Evolutionary conservation across 75 land plant genomes (phyloP).

Genomic region (Pseudotsuga menziesii): DNA sequence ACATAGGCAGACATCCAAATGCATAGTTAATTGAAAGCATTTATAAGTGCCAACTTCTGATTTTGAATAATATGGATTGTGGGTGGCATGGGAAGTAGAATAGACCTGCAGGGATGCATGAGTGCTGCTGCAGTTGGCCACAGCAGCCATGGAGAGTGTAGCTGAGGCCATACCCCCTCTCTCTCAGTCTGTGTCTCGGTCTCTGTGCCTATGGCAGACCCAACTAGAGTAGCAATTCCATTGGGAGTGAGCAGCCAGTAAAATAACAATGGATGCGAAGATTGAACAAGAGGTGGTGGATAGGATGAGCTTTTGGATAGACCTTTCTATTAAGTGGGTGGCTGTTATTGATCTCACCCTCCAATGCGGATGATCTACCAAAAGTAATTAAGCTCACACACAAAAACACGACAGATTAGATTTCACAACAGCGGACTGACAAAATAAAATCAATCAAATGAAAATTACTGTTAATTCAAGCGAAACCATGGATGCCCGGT

Average conservation of each 20-base stretch:
- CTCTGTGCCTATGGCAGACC: background rate
- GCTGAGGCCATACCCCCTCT: conserved; percentile 28
- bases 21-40: background rate
- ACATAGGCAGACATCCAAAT: background rate
- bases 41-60: too few species aligned
- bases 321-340: background rate
- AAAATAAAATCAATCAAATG: too few species aligned
- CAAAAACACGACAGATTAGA: too few species aligned
- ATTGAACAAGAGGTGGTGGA: background rate
- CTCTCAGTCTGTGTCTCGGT: background rate
- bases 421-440: too few species aligned
- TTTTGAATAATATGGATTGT: background rate
- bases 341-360: background rate
- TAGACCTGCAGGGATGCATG: conserved; percentile 36
- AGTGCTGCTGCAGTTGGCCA: conserved; percentile 21
- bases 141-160: conserved; percentile 30
- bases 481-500: too few species aligned
- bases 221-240: background rate
- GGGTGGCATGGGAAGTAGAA: background rate
- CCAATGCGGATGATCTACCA: too few species aligned
- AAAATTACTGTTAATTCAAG: too few species aligned
- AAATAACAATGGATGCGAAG: background rate
- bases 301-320: conserved; percentile 1
- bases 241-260: background rate
- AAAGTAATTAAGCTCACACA: too few species aligned